Evolutionary conservation across 1,284 basidiomycete species (phyloP).

Genomic region (Malassezia vespertilionis): DNA sequence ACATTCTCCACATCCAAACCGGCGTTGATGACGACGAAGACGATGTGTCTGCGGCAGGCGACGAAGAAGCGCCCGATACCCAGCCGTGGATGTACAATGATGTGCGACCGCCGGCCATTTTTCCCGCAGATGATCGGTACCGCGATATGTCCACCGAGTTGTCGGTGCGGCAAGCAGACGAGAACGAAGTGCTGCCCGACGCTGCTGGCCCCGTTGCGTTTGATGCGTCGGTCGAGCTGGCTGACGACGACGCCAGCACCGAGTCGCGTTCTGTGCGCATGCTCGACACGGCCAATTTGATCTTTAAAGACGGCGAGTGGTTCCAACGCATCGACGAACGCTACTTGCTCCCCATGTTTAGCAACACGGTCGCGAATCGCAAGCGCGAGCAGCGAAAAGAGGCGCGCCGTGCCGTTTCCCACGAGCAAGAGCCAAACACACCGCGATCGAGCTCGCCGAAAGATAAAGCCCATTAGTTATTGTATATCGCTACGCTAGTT

Average conservation of each 20-base stretch:
- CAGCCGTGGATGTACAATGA: slow-evolving; percentile 51
- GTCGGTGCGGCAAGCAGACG: slow-evolving; percentile 3
- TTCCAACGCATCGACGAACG: slow-evolving; percentile 90
- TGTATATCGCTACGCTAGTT: slow-evolving; percentile 13
- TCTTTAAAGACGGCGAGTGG: slow-evolving; percentile 63
- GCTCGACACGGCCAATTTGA: slow-evolving; percentile 39
- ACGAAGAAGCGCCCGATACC: slow-evolving; percentile 44
- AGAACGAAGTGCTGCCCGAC: slow-evolving; percentile 1
- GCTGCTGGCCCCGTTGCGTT: slow-evolving; percentile 8
- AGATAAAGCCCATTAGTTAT: slow-evolving; percentile 2
- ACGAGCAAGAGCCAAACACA: slow-evolving; percentile 1
- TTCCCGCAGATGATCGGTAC: background rate
- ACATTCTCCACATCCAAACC: slow-evolving; percentile 87
- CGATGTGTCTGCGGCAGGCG: slow-evolving; percentile 52
- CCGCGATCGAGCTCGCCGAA: background rate
- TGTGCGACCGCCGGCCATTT: background rate
- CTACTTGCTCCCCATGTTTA: slow-evolving; percentile 85
- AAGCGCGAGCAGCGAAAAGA: slow-evolving; percentile 45
- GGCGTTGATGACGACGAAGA: slow-evolving; percentile 78
- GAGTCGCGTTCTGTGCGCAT: slow-evolving; percentile 20
- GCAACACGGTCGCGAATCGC: slow-evolving; percentile 55
- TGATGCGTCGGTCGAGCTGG: slow-evolving; percentile 15
- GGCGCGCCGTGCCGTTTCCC: slow-evolving; percentile 8
- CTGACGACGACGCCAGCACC: background rate
- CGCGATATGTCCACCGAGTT: background rate